These are phyloP conservation scores for Trypanosoma theileri DNA, from an alignment of 208 protist species.

Conservation along the genomic window DNA sequence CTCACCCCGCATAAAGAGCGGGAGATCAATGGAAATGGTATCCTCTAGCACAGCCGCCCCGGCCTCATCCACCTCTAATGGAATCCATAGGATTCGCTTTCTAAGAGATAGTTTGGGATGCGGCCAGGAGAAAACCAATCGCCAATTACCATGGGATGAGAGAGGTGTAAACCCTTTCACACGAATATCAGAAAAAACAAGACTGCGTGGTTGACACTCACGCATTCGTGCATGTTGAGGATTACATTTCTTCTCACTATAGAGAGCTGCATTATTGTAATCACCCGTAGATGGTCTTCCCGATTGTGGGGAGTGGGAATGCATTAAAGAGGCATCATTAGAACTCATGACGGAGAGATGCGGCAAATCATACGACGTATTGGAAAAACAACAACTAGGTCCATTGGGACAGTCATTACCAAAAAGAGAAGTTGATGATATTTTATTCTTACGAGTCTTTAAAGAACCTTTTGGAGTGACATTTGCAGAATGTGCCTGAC, in stretches of 20 bases:
- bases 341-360: no score
- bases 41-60: not conserved
- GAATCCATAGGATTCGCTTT: slow-evolving; percentile 11
- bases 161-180: slow-evolving; percentile 28
- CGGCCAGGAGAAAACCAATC: slow-evolving; percentile 22
- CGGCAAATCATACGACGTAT: no score
- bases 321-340: no score
- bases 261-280: not conserved
- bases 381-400: not conserved
- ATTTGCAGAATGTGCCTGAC: slow-evolving; percentile 3
- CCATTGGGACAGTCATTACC: not conserved
- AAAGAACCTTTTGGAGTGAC: not conserved
- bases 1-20: slow-evolving; percentile 29
- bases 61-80: slow-evolving; percentile 9
- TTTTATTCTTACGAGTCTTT: not conserved
- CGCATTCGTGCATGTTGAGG: not conserved
- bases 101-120: slow-evolving; percentile 14
- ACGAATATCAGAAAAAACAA: slow-evolving; percentile 25
- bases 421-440: not conserved
- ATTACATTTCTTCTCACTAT: not conserved
- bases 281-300: no score
- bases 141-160: slow-evolving; percentile 14
- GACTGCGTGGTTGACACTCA: slow-evolving; percentile 27
- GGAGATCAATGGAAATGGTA: slow-evolving; percentile 25
- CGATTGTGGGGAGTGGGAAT: no score